phyloP scores from a whole-genome alignment of 129 eudicot genomes.

The Artemisia annua region DNA sequence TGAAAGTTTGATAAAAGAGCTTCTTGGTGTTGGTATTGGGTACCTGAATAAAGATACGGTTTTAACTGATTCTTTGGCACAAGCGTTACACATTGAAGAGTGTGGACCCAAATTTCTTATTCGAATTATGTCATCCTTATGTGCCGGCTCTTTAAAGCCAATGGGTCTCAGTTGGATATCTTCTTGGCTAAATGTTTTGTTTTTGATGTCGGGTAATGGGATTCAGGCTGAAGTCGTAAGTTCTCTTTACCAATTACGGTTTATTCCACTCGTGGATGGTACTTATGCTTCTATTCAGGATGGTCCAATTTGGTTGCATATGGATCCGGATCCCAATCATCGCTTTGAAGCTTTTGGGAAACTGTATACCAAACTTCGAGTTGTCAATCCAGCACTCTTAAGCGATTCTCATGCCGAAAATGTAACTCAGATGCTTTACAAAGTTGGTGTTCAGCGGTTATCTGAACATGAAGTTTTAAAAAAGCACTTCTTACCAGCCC shows the following conservation, averaged over 20 bases:
- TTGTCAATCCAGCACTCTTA: conserved; percentile 54
- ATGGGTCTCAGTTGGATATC: conserved; percentile 68
- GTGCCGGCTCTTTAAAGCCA: conserved; percentile 46
- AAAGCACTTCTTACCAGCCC: conserved; percentile 57
- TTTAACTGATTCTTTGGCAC: conserved; percentile 64
- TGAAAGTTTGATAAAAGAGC: conserved; percentile 54
- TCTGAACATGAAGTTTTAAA: conserved; percentile 71
- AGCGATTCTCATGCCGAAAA: conserved; percentile 32
- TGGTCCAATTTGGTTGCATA: conserved; percentile 69
- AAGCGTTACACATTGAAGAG: conserved; percentile 63
- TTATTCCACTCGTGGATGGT: conserved; percentile 74
- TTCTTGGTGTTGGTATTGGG: conserved; percentile 85
- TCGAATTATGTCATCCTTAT: conserved; percentile 48
- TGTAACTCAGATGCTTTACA: conserved; percentile 53
- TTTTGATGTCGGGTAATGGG: conserved; percentile 37
- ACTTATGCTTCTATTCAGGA: conserved; percentile 48
- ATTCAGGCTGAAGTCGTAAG: conserved; percentile 39
- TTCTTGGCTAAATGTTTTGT: conserved; percentile 58
- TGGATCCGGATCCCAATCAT: conserved; percentile 43
- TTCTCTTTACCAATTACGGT: conserved; percentile 45
- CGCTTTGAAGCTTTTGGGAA: conserved; percentile 50
- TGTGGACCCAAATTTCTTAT: conserved; percentile 66
- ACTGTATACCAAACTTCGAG: conserved; percentile 51
- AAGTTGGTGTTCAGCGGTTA: conserved; percentile 63
- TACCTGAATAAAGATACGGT: conserved; percentile 57